Base-by-base conservation (phyloP, 2,329 filamentous ascomycete species). In the Alternaria atra region DNA sequence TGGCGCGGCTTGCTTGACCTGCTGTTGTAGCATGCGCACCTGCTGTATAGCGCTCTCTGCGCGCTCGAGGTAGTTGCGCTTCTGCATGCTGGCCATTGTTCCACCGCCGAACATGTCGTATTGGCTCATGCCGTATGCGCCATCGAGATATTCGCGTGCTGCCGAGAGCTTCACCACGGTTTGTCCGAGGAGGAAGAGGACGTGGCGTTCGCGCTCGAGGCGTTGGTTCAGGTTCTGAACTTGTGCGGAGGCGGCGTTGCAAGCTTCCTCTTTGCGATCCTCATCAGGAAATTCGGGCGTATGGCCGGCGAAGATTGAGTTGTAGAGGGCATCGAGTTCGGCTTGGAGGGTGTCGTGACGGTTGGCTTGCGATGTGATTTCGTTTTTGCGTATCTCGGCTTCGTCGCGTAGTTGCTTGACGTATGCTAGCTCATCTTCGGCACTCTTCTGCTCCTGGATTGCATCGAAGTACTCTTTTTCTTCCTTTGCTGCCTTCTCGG, bases 51-150 rank as follows among this genome's bases (percentile, higher is more conserved):
- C 64, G 15, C 73, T 77, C 61, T 87, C 82, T 9, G 85, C 84
- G 37, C 79, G 75, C 46, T 80, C 77, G 13, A 89, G 79, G 7
- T 81, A 80, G 61, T 82, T 83, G 25, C 84, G 80, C 74, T 89
- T 86, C 77, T 85, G 82, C 80, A 86, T 83, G 69, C 85, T 83
- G 2, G 74, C 72, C 48, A 84, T 77, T 4, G 77, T 78, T 12
- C 83, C 83, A 15, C 83, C 84, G 40, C 84, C 84, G 52, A 83
- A 84, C 71, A 85, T 82, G 60, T 87, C 85, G 66, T 77, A 74
- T 23, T 69, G 65, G 1, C 67, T 71, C 60, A 66, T 65, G 15
- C 63, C 55, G 44, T 75, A 72, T 10, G 75, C 75, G 27, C 57
- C 29, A 37, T 72, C 62, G 23, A 77, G 68, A 9, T 58, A 27